phyloP scores from a whole-genome alignment of 371 early-diverging fungal species.

The Apophysomyces variabilis region DNA sequence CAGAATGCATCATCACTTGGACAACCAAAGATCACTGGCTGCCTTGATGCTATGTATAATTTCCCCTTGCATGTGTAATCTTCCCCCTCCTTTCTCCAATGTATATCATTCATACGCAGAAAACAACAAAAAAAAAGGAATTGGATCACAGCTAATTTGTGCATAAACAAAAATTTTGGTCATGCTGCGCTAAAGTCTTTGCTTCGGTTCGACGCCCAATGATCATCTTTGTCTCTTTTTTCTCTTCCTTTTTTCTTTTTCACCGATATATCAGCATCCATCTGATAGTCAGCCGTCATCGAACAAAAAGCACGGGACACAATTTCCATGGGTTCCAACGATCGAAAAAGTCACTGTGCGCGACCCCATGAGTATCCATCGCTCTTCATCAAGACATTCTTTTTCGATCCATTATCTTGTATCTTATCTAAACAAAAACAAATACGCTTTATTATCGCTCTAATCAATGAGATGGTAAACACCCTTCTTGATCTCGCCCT shows the following conservation, averaged over 20 bases:
- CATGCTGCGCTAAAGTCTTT: background rate
- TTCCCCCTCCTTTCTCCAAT: background rate
- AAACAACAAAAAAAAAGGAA: background rate
- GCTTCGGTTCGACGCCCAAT: background rate
- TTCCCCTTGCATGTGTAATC: constrained; percentile 12
- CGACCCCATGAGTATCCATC: background rate
- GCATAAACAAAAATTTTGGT: background rate
- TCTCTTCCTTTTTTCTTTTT: background rate
- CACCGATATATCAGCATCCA: constrained; percentile 1
- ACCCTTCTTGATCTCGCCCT: constrained; percentile 61
- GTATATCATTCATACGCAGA: constrained; percentile 10
- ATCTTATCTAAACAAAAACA: constrained; percentile 8
- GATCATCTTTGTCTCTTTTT: too few relatives aligned
- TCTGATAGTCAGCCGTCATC: constrained; percentile 6
- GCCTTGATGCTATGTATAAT: constrained; percentile 6
- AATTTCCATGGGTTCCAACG: background rate
- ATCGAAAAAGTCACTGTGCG: background rate
- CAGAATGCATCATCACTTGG: background rate
- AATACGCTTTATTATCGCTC: constrained; percentile 15
- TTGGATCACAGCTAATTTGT: background rate
- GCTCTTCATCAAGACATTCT: background rate
- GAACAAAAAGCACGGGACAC: background rate
- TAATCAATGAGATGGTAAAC: constrained; percentile 65
- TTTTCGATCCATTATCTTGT: background rate
- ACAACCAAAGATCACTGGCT: constrained; percentile 3